phyloP scores from a whole-genome alignment of 805 yeast genomes.

The Wickerhamomyces tratensis region DNA sequence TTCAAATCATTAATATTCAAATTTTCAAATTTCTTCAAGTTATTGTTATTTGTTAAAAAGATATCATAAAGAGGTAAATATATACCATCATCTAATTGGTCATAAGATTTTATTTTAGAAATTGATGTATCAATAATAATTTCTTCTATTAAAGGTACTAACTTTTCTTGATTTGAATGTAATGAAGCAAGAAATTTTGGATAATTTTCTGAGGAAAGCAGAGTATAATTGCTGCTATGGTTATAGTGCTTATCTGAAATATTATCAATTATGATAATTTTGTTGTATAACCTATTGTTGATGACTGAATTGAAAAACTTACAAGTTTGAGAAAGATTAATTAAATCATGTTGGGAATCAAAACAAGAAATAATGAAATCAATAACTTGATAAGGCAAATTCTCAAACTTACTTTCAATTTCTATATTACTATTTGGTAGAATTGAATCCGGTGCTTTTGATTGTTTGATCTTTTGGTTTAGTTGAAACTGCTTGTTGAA shows the following conservation, averaged over 20 bases:
- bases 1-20: conserved; percentile 16
- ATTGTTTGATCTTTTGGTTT: conserved; percentile 10
- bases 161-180: conserved; percentile 14
- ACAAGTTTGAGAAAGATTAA: conserved; percentile 16
- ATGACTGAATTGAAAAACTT: conserved; percentile 17
- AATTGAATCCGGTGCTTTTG: conserved; percentile 1
- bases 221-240: conserved; percentile 15
- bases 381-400: conserved; percentile 18
- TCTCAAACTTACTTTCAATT: conserved; percentile 15
- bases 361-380: conserved; percentile 18
- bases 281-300: conserved; percentile 14
- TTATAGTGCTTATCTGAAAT: conserved; percentile 11
- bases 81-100: conserved; percentile 12
- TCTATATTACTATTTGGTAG: background rate
- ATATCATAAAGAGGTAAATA: conserved; percentile 17
- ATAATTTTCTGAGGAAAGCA: conserved; percentile 14
- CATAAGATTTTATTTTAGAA: conserved; percentile 10
- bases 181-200: conserved; percentile 18
- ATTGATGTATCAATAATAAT: conserved; percentile 18
- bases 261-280: conserved; percentile 17
- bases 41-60: conserved; percentile 17
- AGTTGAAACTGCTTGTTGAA: conserved; percentile 17
- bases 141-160: conserved; percentile 14
- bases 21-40: conserved; percentile 14
- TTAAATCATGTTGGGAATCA: conserved; percentile 18